Conservation (phyloP, 2,329 filamentous ascomycete genomes). For the Alternaria arborescens region DNA sequence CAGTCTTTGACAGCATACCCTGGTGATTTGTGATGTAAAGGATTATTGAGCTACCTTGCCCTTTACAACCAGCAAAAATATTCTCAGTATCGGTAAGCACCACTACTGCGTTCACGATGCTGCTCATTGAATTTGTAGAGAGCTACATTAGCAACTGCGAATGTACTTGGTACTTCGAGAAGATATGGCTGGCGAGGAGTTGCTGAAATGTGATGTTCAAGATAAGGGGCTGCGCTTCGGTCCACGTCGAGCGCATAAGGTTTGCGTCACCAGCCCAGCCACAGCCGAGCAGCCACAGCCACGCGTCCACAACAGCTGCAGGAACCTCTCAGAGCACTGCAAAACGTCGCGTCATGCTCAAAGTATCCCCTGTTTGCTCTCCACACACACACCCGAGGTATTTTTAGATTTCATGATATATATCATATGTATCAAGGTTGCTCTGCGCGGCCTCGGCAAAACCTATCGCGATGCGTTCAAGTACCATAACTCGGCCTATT, state of each 20-base stretch:
- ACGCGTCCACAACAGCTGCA: slow-evolving; percentile 12
- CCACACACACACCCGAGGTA: not conserved
- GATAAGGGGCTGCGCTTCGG: not conserved
- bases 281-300: slow-evolving; percentile 18
- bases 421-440: not conserved
- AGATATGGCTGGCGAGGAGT: not conserved
- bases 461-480: slow-evolving; percentile 10
- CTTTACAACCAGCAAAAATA: not conserved
- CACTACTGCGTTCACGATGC: not conserved
- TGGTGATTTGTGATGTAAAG: not conserved
- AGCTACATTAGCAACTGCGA: not conserved
- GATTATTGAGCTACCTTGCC: not conserved
- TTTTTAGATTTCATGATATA: slow-evolving; percentile 12
- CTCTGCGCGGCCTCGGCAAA: slow-evolving; percentile 1
- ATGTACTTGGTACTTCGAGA: not conserved
- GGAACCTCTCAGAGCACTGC: slow-evolving; percentile 1
- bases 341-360: slow-evolving; percentile 1
- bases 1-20: not conserved
- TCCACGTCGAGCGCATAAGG: slow-evolving; percentile 5
- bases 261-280: slow-evolving; percentile 17
- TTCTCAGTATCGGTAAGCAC: not conserved
- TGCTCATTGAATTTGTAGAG: not conserved
- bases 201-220: not conserved
- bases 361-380: not conserved
- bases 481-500: slow-evolving; percentile 10